A percentile compares a stretch with the other conserved stretches of the same genome.
Conservation (phyloP, 768 basidiomycete species). For the Lactarius vividus region DNA sequence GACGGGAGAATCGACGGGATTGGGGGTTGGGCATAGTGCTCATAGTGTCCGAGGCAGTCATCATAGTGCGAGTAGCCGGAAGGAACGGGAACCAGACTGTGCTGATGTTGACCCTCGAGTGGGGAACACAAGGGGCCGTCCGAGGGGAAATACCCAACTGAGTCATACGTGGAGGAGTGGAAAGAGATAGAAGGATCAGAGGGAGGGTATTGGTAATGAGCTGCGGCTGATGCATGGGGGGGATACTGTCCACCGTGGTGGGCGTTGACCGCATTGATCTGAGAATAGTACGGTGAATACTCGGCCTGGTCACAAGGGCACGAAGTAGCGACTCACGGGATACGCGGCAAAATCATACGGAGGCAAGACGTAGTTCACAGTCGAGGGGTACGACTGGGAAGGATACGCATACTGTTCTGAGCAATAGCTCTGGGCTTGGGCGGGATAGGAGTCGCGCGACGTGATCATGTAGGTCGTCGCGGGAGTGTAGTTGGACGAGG, state of each 20-base stretch:
- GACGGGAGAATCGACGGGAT: neutral
- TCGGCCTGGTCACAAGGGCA: neutral
- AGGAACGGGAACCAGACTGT: conserved; percentile 1
- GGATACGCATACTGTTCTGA: conserved; percentile 10
- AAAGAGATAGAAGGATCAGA: conserved; percentile 10
- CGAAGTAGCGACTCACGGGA: conserved; percentile 11
- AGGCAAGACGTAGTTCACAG: conserved; percentile 16
- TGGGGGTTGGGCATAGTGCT: neutral
- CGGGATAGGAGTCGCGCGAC: conserved; percentile 10
- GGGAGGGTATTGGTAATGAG: conserved; percentile 12
- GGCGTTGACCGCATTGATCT: conserved; percentile 3
- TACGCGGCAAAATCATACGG: conserved; percentile 25
- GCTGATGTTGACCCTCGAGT: conserved; percentile 11
- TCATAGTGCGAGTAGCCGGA: conserved; percentile 5
- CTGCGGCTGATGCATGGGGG: neutral
- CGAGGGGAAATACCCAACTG: neutral
- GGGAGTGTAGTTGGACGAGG: neutral
- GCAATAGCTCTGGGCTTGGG: neutral
- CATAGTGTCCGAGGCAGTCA: conserved; percentile 4
- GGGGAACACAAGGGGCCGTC: conserved; percentile 3
- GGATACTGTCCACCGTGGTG: conserved; percentile 9
- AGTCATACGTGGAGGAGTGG: conserved; percentile 4
- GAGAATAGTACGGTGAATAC: conserved; percentile 6
- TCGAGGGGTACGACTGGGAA: neutral
- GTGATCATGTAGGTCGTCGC: neutral